Conservation (phyloP, 163 green algal genomes). For the Scenedesmus sp. region DNA sequence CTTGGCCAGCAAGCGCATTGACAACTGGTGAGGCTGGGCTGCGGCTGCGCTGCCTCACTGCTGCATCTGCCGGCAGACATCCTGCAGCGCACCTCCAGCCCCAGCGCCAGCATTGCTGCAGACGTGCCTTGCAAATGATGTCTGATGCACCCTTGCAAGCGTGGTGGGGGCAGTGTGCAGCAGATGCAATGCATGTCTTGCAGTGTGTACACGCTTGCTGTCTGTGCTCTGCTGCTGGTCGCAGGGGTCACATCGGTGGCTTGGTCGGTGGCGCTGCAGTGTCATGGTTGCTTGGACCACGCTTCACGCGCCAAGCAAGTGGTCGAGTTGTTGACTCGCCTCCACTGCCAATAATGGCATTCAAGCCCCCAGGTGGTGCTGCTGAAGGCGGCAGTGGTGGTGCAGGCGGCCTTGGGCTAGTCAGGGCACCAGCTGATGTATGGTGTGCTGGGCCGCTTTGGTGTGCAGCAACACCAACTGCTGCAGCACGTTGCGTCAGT, state of each 20-base stretch:
- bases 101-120: neutral
- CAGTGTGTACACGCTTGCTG: neutral
- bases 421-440: neutral
- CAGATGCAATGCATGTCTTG: neutral
- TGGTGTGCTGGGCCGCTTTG: neutral
- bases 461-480: neutral
- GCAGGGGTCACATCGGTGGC: slow-evolving; percentile 86
- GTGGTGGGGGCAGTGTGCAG: neutral
- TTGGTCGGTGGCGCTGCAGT: slow-evolving; percentile 76
- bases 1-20: slow-evolving; percentile 71
- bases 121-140: neutral
- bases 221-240: neutral
- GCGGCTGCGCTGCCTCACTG: neutral
- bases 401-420: neutral
- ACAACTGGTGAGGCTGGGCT: slow-evolving; percentile 79
- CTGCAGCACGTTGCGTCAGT: too few species aligned
- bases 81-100: neutral
- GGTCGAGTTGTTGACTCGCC: slow-evolving; percentile 53
- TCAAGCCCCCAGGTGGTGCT: neutral
- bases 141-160: neutral
- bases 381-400: neutral
- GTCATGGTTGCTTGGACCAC: slow-evolving; percentile 78
- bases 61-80: neutral
- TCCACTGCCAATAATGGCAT: slow-evolving; percentile 52
- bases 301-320: slow-evolving; percentile 39